Percentiles rank a stretch among this genome's conserved stretches.
Conservation (phyloP, 1,284 basidiomycete genomes). For the Inonotus obliquus region DNA sequence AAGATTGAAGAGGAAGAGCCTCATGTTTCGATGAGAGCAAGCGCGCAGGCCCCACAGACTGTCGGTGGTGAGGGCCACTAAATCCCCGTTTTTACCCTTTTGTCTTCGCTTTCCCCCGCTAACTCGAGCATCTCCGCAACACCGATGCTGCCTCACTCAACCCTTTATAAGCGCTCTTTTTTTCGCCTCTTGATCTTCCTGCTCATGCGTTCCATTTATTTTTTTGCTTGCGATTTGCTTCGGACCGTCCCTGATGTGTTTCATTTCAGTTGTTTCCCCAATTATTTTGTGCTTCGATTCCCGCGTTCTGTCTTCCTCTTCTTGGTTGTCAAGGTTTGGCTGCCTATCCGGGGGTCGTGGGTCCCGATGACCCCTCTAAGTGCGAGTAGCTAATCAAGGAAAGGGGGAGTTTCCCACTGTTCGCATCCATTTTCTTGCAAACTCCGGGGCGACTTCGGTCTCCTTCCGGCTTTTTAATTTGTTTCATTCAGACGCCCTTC, state of each 20-base stretch:
- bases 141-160: background rate
- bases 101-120: background rate
- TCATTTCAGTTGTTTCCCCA: background rate
- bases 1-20: slow-evolving; percentile 8
- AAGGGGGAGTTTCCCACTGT: background rate
- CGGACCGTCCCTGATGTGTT: background rate
- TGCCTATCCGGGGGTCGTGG: background rate
- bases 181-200: background rate
- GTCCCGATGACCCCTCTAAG: background rate
- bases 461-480: background rate
- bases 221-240: background rate
- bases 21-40: background rate
- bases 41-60: slow-evolving; percentile 3
- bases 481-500: background rate
- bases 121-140: background rate
- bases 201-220: background rate
- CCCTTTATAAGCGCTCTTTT: background rate
- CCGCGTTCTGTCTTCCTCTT: background rate
- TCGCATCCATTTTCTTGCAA: background rate
- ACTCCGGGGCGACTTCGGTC: background rate
- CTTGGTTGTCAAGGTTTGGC: background rate
- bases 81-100: background rate
- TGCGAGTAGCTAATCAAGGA: background rate
- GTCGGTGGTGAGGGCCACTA: slow-evolving; percentile 7
- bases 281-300: background rate